Evolutionary conservation across 768 basidiomycete genomes (phyloP).

Genomic region (Dacryopinax primogenitus): DNA sequence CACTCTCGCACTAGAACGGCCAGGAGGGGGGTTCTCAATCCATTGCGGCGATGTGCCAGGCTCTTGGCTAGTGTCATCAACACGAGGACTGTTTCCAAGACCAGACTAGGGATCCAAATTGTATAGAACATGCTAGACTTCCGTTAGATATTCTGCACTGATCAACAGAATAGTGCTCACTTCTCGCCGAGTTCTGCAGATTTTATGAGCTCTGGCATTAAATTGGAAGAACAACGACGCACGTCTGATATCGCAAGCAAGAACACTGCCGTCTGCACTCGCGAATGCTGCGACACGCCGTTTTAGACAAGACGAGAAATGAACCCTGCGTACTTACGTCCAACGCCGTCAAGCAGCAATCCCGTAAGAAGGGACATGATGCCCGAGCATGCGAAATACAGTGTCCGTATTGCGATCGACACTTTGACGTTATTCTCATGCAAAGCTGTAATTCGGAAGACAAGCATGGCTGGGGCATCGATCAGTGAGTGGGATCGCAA

Average conservation of each 20-base stretch:
- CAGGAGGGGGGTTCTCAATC: background rate
- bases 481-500: background rate
- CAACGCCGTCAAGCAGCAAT: background rate
- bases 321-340: background rate
- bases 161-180: background rate
- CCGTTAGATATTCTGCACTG: background rate
- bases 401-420: background rate
- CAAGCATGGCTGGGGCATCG: background rate
- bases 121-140: background rate
- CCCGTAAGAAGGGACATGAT: background rate
- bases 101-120: background rate
- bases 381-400: background rate
- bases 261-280: background rate
- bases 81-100: background rate
- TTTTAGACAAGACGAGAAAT: background rate
- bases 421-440: background rate
- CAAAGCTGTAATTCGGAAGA: background rate
- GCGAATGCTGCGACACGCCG: background rate
- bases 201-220: background rate
- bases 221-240: background rate
- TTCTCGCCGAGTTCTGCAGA: background rate
- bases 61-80: background rate
- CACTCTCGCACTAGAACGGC: background rate
- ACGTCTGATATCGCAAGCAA: constrained; percentile 5
- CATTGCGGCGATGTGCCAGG: background rate